Percentiles rank a stretch among this genome's conserved stretches.
phyloP scores from a whole-genome alignment of 805 yeast species.

The Candida chauliodis region DNA sequence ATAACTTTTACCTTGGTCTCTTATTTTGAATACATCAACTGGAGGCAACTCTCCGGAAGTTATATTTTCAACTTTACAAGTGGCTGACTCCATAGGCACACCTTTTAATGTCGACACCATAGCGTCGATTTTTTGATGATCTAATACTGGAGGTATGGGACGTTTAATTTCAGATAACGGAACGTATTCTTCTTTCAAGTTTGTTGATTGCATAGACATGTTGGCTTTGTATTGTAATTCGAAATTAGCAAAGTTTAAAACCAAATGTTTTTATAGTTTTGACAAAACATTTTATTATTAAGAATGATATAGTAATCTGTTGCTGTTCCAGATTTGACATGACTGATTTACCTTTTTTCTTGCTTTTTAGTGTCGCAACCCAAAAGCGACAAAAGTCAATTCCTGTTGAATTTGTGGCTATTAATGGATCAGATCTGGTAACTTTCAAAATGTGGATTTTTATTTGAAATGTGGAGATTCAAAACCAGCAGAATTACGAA shows the following conservation, averaged over 20 bases:
- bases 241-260: neutral
- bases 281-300: neutral
- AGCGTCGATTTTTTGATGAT: conserved; percentile 66
- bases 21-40: conserved; percentile 68
- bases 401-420: too few species aligned
- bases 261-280: neutral
- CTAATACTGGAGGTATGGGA: conserved; percentile 85
- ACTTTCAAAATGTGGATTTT: too few species aligned
- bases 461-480: too few species aligned
- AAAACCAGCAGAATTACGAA: too few species aligned
- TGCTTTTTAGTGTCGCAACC: too few species aligned
- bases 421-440: too few species aligned
- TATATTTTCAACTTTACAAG: conserved; percentile 51
- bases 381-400: too few species aligned
- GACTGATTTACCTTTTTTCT: neutral
- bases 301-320: neutral
- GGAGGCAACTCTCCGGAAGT: conserved; percentile 73
- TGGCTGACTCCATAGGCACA: conserved; percentile 57
- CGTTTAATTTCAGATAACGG: conserved; percentile 68
- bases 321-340: conserved; percentile 7
- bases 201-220: conserved; percentile 71
- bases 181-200: conserved; percentile 51
- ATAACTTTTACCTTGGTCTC: conserved; percentile 55
- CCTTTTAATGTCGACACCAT: conserved; percentile 75
- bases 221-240: neutral